A percentile compares a stretch with the other conserved stretches of the same genome.
Evolutionary conservation across 192 early-diverging fungal genomes (phyloP).

Genomic region (Chytriomyces sp.): DNA sequence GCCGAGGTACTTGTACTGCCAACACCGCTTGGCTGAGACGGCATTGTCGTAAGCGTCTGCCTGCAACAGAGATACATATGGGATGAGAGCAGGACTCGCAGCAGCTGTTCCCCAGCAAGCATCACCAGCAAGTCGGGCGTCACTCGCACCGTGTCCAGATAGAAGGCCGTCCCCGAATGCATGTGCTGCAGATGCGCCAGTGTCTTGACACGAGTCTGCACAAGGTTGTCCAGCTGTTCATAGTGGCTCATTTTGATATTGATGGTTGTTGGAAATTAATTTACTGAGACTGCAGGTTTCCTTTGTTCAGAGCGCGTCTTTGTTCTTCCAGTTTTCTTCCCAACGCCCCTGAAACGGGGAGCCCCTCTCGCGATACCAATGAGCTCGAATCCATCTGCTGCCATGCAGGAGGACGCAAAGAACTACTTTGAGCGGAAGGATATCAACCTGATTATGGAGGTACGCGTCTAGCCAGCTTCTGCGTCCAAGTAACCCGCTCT

Average conservation of each 20-base stretch:
- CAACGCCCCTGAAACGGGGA: too few relatives aligned
- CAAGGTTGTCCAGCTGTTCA: constrained; percentile 17
- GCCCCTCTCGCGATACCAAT: not conserved
- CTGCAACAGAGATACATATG: not conserved
- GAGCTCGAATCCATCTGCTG: not conserved
- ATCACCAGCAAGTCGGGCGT: constrained; percentile 32
- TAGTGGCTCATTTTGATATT: not conserved
- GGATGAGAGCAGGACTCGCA: not conserved
- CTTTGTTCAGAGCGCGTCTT: too few relatives aligned
- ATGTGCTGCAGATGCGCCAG: constrained; percentile 33
- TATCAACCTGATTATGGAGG: constrained; percentile 51
- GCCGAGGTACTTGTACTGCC: constrained; percentile 48
- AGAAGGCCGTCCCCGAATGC: constrained; percentile 34
- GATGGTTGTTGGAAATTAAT: not conserved
- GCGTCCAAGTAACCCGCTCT: not conserved
- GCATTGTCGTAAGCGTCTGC: constrained; percentile 34
- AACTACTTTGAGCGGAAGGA: constrained; percentile 52
- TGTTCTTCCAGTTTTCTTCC: too few relatives aligned
- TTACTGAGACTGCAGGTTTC: not conserved
- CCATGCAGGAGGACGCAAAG: constrained; percentile 31
- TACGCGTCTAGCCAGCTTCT: not conserved
- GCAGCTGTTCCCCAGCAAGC: too few relatives aligned
- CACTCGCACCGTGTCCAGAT: constrained; percentile 32
- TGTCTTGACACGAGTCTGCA: constrained; percentile 20
- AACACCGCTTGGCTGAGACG: constrained; percentile 20